Percentiles rank a stretch among this genome's conserved stretches.
Evolutionary conservation across 2,329 filamentous ascomycete genomes (phyloP).

Genomic region (Sporothrix luriei): DNA sequence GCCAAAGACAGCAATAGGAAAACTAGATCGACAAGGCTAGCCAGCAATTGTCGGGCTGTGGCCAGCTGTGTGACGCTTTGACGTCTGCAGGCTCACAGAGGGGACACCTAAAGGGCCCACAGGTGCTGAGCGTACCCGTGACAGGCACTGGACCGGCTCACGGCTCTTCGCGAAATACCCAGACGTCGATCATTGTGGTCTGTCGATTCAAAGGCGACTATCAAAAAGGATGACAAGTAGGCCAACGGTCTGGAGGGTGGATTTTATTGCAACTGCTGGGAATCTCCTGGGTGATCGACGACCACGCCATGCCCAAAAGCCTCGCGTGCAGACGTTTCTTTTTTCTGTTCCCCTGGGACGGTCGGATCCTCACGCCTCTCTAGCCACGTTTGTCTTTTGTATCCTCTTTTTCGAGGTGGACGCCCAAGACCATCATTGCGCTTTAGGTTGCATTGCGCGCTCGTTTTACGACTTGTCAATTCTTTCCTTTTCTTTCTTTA

Average conservation of each 20-base stretch:
- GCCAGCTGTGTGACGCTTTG: not conserved
- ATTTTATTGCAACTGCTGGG: not conserved
- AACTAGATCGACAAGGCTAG: constrained; percentile 23
- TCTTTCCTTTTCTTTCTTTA: not conserved
- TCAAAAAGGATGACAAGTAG: not conserved
- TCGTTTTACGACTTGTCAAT: constrained; percentile 10
- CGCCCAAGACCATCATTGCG: constrained; percentile 6
- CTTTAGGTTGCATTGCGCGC: constrained; percentile 25
- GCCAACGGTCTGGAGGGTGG: not conserved
- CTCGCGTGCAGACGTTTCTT: constrained; percentile 1
- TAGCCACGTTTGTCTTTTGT: not conserved
- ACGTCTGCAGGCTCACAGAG: too few relatives aligned
- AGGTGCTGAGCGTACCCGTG: not conserved
- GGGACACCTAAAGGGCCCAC: constrained; percentile 9
- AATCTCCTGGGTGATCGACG: constrained; percentile 12
- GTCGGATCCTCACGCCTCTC: not conserved
- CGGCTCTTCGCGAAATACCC: not conserved
- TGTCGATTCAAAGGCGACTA: not conserved
- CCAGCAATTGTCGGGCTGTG: constrained; percentile 22
- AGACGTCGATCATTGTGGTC: not conserved
- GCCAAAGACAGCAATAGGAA: not conserved
- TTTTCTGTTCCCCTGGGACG: not conserved
- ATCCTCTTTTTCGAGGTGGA: too few relatives aligned
- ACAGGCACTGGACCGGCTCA: not conserved
- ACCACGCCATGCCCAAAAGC: not conserved